Evolutionary conservation across 2,329 filamentous ascomycete species (phyloP), one percentile per base, ranked within the genome.

Genomic region (Escovopsis weberi): DNA sequence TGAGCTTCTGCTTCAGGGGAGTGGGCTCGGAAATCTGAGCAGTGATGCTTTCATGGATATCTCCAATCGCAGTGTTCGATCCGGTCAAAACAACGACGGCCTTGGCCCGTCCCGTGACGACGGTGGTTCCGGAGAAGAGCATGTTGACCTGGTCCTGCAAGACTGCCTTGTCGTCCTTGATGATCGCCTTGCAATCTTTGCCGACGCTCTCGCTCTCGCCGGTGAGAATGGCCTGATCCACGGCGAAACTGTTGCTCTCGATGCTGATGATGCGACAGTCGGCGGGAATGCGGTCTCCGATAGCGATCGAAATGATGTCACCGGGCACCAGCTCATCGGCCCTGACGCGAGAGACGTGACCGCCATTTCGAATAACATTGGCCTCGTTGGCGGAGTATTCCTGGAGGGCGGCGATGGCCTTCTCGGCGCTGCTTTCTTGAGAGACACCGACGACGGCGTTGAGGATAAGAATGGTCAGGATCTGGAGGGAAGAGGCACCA

Each of bases 351-450:
- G 80, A 77, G 48, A 89, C 69, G 53, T 81, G 76, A 40, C 89
- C 87, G 53, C 66, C 64, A 66, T 89, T 80, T 55, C 91, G 84
- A 45, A 94, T 63, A 42, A 94, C 89, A 59, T 89, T 98, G 53
- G 91, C 89, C 64, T 94, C 86, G 64, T 96, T 98, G 57, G 91
- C 91, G 28, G 89, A 96, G 68, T 98, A 98, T 74, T 98, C 89
- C 66, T 98, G 91, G 44, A 98, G 76, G 37, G 91, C 91, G 26
- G 91, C 88, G 60, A 98, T 98, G 41, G 91, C 91, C 68, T 96
- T 95, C 64, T 98, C 91, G 51, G 91, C 91, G 59, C 88, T 95
- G 65, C 85, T 95, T 70, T 98, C 91, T 70, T 98, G 91, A 44
- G 89, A 95, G 26, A 98, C 91, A 59, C 91, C 91, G 50, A 98